Conservation (phyloP, 192 early-diverging fungal genomes). For the Coemansia furcata region DNA sequence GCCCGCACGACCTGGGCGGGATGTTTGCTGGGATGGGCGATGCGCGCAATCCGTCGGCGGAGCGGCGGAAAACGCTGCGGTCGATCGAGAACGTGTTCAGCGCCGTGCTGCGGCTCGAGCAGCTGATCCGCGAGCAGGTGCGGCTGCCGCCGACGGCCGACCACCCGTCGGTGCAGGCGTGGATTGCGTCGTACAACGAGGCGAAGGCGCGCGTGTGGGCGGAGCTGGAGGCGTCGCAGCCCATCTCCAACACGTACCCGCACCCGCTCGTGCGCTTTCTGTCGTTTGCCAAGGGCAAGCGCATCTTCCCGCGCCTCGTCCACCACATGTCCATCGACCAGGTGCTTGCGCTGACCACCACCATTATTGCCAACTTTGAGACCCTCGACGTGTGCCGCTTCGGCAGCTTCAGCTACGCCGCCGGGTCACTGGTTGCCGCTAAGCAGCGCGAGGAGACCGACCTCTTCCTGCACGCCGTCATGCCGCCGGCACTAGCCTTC, state of each 20-base stretch:
- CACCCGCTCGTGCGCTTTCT: constrained; percentile 89
- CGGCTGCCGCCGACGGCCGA: constrained; percentile 31
- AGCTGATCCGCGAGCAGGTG: constrained; percentile 71
- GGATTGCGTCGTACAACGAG: constrained; percentile 30
- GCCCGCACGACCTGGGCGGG: constrained; percentile 30
- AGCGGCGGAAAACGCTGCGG: constrained; percentile 58
- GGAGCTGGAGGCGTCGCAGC: constrained; percentile 44
- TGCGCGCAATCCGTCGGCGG: constrained; percentile 56
- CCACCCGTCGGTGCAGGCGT: constrained; percentile 30
- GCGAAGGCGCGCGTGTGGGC: constrained; percentile 38
- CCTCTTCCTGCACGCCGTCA: constrained; percentile 83
- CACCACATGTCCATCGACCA: constrained; percentile 77
- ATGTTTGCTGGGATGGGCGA: constrained; percentile 31
- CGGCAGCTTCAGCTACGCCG: constrained; percentile 30
- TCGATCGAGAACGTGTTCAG: constrained; percentile 80
- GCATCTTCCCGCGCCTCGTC: constrained; percentile 79
- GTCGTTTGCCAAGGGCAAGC: constrained; percentile 85
- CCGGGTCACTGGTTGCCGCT: constrained; percentile 17
- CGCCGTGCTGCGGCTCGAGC: constrained; percentile 78
- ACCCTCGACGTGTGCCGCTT: constrained; percentile 65
- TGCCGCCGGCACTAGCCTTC: constrained; percentile 79
- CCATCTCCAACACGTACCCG: constrained; percentile 56
- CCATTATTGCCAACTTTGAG: constrained; percentile 74
- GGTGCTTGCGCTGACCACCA: constrained; percentile 71
- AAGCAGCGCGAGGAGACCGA: constrained; percentile 68